Evolutionary conservation across 2,329 filamentous ascomycete species (phyloP).

Genomic region (Colletotrichum sp.): DNA sequence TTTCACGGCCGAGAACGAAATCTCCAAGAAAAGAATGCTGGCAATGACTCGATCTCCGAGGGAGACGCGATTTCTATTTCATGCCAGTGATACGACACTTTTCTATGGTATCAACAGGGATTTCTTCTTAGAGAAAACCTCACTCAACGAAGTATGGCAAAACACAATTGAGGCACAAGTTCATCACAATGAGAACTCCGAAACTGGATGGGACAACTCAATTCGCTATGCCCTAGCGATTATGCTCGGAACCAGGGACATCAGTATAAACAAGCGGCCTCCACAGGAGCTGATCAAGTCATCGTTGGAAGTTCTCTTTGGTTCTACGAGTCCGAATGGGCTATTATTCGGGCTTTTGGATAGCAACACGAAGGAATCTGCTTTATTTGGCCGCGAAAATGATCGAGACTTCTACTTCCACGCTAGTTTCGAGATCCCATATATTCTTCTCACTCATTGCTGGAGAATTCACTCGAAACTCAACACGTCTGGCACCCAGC

Average conservation of each 20-base stretch:
- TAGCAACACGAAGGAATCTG: fast-evolving
- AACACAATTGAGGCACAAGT: background rate
- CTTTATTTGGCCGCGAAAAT: background rate
- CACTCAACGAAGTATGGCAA: background rate
- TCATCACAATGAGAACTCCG: background rate
- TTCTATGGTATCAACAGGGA: background rate
- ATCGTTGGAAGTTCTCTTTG: background rate
- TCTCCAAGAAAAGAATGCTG: background rate
- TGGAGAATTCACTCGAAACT: background rate
- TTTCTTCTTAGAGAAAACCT: background rate
- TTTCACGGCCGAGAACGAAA: background rate
- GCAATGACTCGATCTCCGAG: background rate
- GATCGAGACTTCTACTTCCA: background rate
- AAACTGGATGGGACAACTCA: background rate
- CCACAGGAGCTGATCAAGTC: background rate
- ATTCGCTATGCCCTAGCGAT: background rate
- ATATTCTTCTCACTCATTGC: background rate
- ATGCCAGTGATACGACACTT: background rate
- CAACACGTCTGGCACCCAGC: fast-evolving
- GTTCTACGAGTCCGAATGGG: background rate
- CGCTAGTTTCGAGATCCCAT: background rate
- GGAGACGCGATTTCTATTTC: background rate
- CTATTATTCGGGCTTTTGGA: background rate
- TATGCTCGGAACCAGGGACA: background rate
- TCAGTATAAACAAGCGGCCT: fast-evolving